Evolutionary conservation across 139 green algal species (phyloP), one percentile per base, ranked within the genome.

Genomic region (Coelastrella sp.): DNA sequence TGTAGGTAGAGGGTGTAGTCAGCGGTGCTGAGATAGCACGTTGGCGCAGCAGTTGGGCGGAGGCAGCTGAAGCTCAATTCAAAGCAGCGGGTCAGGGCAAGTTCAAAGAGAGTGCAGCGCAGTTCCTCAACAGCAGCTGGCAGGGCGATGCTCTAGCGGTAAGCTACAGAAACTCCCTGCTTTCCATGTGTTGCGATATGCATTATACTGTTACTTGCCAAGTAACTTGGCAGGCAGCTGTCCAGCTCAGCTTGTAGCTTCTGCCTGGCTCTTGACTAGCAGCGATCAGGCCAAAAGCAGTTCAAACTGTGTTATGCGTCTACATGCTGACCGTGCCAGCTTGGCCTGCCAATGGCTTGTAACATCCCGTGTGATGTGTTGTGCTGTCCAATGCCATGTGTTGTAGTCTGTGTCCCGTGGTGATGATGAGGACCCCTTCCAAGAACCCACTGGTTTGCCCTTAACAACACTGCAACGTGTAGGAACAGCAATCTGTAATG

Each of bases 401-500:
- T 10, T 58, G 22, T 73, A 90, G 80, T 91, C 88, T 83, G 65
- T 80, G 32, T 58, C 79, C 32, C 60, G 71, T 23, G 56, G 47
- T 11, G n/a, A 6, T 61, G n/a, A 77, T 83, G 60, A 83, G 68
- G 79, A 73, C 66, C 80, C 32, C 68, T n/a, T 11, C 17, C 92
- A 95, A 92, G 94, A 97, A 90, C 93, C 91, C 10, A 96, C 95
- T 13, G 95, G 95, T 8, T 80, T 97, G 80, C 95, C 95, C 8
- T 73, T 96, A 59, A 20, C 58, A 47, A 97, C 95, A 19, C 93
- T 97, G 79, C 90, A 95, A 68, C 93, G 93, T 80, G 93, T 96
- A 59, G 94, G 93, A 10, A 60, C 73, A 1, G 74, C 84, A 56
- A 82, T 95, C 59, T 93, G 92, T 79, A 80, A 58, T 5, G 54